phyloP scores from a whole-genome alignment of 441 rosid genomes.

The Dalechampia spathulata region DNA sequence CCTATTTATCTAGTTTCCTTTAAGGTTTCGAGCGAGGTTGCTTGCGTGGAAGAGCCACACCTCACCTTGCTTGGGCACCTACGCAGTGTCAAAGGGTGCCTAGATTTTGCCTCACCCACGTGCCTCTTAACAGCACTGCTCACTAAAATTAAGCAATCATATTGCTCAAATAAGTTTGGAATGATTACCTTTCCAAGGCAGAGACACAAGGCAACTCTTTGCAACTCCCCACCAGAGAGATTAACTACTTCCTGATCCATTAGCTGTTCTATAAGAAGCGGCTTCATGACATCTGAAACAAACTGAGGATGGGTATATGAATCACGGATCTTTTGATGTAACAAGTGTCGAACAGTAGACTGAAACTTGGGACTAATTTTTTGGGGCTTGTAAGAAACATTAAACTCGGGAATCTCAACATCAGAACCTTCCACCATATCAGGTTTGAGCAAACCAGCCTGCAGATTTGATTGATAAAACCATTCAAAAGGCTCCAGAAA shows the following conservation, averaged over 20 bases:
- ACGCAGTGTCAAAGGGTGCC: too few species aligned
- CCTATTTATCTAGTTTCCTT: too few species aligned
- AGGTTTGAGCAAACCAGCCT: constrained; percentile 90
- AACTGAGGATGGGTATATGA: constrained; percentile 90
- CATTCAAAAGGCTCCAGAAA: constrained; percentile 3
- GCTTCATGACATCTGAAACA: constrained; percentile 95
- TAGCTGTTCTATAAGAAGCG: constrained; percentile 90
- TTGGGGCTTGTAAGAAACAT: constrained; percentile 96
- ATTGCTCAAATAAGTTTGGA: too few species aligned
- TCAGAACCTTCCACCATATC: constrained; percentile 70
- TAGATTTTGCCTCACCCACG: too few species aligned
- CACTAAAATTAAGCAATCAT: too few species aligned
- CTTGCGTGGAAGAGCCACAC: too few species aligned
- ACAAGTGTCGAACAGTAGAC: constrained; percentile 64
- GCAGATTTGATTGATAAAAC: constrained; percentile 18
- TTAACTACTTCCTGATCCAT: constrained; percentile 94
- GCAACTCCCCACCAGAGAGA: constrained; percentile 98
- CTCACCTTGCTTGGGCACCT: too few species aligned
- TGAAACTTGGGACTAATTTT: constrained; percentile 86
- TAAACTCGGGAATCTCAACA: constrained; percentile 83
- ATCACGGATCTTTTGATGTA: constrained; percentile 82
- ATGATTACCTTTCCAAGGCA: constrained; percentile 93
- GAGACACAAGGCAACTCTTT: constrained; percentile 88
- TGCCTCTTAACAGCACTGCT: too few species aligned
- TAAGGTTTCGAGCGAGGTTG: too few species aligned